A percentile compares a stretch with the other conserved stretches of the same genome.
These are phyloP conservation scores for Leccinum subspadiceum DNA, from an alignment of 1,284 basidiomycete species.

Conservation along the genomic window DNA sequence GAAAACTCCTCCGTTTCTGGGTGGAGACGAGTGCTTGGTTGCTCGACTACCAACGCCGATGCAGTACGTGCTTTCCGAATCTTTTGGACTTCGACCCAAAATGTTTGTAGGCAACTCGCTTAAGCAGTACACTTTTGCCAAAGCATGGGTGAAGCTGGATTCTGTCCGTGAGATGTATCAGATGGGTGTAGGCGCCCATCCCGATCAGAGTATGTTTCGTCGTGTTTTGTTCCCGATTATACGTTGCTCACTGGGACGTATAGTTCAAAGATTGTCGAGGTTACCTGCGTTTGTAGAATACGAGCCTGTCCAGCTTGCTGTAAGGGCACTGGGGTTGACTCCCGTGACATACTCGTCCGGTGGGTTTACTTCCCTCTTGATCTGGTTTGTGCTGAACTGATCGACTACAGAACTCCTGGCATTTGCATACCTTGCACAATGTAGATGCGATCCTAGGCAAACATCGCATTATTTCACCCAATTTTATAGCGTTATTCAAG, in stretches of 20 bases:
- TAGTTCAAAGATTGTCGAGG: slow-evolving; percentile 54
- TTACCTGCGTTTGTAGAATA: slow-evolving; percentile 40
- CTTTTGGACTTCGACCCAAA: slow-evolving; percentile 9
- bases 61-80: slow-evolving; percentile 38
- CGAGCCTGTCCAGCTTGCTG: slow-evolving; percentile 38
- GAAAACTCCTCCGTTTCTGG: slow-evolving; percentile 72
- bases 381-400: slow-evolving; percentile 4
- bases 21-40: slow-evolving; percentile 69
- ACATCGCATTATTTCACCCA: slow-evolving; percentile 63
- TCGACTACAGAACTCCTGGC: slow-evolving; percentile 54
- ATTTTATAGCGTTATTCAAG: slow-evolving; percentile 49
- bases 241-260: slow-evolving; percentile 12
- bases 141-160: slow-evolving; percentile 53
- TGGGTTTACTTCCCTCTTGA: slow-evolving; percentile 29
- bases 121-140: slow-evolving; percentile 40
- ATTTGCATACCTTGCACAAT: slow-evolving; percentile 77
- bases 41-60: slow-evolving; percentile 50
- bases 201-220: slow-evolving; percentile 60
- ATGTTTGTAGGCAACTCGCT: slow-evolving; percentile 33
- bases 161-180: slow-evolving; percentile 68
- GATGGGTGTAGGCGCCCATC: slow-evolving; percentile 68
- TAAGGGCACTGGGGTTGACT: slow-evolving; percentile 60
- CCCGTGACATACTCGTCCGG: slow-evolving; percentile 61
- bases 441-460: slow-evolving; percentile 66
- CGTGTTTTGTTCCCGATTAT: not conserved